A percentile compares a stretch with the other conserved stretches of the same genome.
Evolutionary conservation across 345 rosid species (phyloP).

Genomic region (Hypericum perforatum): DNA sequence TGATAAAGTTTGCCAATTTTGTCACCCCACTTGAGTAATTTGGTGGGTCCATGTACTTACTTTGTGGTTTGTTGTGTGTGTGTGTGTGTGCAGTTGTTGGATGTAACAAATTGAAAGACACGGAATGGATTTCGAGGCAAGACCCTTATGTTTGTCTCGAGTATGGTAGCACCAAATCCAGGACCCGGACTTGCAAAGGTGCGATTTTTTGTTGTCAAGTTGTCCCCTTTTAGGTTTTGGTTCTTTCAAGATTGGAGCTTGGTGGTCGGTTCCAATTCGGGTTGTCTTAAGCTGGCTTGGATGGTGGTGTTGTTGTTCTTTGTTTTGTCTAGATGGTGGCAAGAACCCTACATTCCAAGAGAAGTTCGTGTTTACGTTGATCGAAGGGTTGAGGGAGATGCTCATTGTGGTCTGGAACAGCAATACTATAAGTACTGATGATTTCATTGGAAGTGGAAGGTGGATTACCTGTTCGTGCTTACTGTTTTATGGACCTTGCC

Average conservation of each 20-base stretch:
- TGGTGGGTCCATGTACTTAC: neutral
- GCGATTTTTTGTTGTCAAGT: too few relatives aligned
- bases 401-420: constrained; percentile 45
- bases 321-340: constrained; percentile 52
- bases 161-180: constrained; percentile 21
- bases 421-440: constrained; percentile 36
- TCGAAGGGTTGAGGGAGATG: constrained; percentile 78
- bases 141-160: constrained; percentile 27
- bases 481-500: constrained; percentile 1
- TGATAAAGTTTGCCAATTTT: too few relatives aligned
- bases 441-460: constrained; percentile 43
- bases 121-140: constrained; percentile 28
- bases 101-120: constrained; percentile 25
- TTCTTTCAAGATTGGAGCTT: too few relatives aligned
- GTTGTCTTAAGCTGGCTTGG: too few relatives aligned
- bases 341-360: constrained; percentile 78
- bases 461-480: constrained; percentile 6
- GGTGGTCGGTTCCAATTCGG: too few relatives aligned
- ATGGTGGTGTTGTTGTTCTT: neutral
- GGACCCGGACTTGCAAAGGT: constrained; percentile 29
- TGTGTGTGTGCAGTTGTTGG: constrained; percentile 18
- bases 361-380: constrained; percentile 58
- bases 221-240: too few relatives aligned
- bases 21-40: neutral
- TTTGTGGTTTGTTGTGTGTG: too few relatives aligned